phyloP scores from a whole-genome alignment of 805 yeast genomes.

The Ogataea thermomethanolica region DNA sequence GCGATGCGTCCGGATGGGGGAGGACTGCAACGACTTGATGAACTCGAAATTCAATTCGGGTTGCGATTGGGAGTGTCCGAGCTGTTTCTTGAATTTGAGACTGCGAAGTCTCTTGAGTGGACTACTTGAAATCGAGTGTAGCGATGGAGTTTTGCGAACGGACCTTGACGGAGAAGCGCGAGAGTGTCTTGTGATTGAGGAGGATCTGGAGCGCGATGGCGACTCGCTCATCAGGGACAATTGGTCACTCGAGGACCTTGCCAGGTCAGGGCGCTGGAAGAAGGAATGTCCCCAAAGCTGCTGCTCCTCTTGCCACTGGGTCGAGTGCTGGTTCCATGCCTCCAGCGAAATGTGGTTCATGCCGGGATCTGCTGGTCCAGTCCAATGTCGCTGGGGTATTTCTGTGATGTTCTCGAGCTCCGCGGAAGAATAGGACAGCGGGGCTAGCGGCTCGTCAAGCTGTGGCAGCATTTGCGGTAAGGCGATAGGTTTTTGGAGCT shows the following conservation, averaged over 20 bases:
- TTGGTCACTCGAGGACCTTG: slow-evolving; percentile 23
- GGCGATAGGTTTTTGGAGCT: neutral
- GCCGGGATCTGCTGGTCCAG: slow-evolving; percentile 8
- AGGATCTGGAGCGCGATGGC: slow-evolving; percentile 11
- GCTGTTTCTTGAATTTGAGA: slow-evolving; percentile 20
- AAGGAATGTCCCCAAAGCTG: slow-evolving; percentile 11
- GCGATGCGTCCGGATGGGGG: slow-evolving; percentile 22
- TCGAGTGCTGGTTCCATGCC: slow-evolving; percentile 26
- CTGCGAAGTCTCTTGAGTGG: slow-evolving; percentile 28
- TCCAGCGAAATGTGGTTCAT: slow-evolving; percentile 28
- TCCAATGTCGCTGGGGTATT: slow-evolving; percentile 26
- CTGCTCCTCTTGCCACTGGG: slow-evolving; percentile 22
- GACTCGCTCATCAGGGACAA: slow-evolving; percentile 14
- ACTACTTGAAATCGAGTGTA: slow-evolving; percentile 22
- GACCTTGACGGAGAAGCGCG: slow-evolving; percentile 3
- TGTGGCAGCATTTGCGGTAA: slow-evolving; percentile 1
- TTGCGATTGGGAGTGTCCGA: slow-evolving; percentile 18
- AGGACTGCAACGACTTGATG: slow-evolving; percentile 25
- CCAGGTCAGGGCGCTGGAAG: slow-evolving; percentile 10
- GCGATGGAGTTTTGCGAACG: slow-evolving; percentile 5
- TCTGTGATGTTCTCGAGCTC: slow-evolving; percentile 19
- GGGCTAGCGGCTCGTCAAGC: slow-evolving; percentile 5
- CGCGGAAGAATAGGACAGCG: neutral
- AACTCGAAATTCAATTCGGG: slow-evolving; percentile 29
- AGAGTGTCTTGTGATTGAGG: slow-evolving; percentile 10